A percentile compares a stretch with the other conserved stretches of the same genome.
Evolutionary conservation across 169 alveolate genomes (phyloP).

Genomic region (Eimeria falciformis): DNA sequence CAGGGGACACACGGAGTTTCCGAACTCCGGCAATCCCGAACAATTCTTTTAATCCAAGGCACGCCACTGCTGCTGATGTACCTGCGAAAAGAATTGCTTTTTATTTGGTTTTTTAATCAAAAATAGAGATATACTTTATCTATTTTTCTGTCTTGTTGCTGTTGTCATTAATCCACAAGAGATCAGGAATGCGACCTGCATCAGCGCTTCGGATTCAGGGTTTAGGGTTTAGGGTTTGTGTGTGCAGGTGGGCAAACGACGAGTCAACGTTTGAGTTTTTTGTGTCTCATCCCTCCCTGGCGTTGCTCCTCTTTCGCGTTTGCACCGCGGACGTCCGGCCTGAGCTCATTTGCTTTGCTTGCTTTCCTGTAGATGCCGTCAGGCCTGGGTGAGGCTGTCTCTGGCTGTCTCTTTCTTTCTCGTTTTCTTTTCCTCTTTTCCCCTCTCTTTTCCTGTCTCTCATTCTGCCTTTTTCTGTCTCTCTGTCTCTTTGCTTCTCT

Average conservation of each 20-base stretch:
- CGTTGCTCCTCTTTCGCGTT: conserved; percentile 45
- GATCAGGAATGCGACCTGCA: too few species aligned
- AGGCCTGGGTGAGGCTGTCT: conserved; percentile 58
- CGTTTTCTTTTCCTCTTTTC: not conserved
- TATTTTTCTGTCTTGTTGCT: too few species aligned
- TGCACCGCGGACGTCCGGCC: conserved; percentile 43
- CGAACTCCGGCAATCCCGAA: conserved; percentile 33
- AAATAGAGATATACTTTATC: too few species aligned
- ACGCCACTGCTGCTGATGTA: not conserved
- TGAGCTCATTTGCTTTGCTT: conserved; percentile 60
- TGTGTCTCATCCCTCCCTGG: conserved; percentile 38
- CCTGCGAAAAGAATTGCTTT: not conserved
- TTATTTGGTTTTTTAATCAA: too few species aligned
- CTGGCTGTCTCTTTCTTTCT: not conserved
- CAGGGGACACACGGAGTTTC: conserved; percentile 46
- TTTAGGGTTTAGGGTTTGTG: not conserved
- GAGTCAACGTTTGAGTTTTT: conserved; percentile 42
- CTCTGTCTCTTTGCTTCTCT: not conserved
- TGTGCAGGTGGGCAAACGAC: conserved; percentile 30
- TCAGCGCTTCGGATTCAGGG: too few species aligned
- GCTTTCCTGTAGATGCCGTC: conserved; percentile 54
- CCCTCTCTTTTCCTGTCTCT: too few species aligned
- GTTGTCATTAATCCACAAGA: too few species aligned
- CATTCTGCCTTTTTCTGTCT: too few species aligned
- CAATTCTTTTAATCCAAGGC: conserved; percentile 64